Conservation (phyloP, 768 basidiomycete species). For the Boletus rubescentipes region DNA sequence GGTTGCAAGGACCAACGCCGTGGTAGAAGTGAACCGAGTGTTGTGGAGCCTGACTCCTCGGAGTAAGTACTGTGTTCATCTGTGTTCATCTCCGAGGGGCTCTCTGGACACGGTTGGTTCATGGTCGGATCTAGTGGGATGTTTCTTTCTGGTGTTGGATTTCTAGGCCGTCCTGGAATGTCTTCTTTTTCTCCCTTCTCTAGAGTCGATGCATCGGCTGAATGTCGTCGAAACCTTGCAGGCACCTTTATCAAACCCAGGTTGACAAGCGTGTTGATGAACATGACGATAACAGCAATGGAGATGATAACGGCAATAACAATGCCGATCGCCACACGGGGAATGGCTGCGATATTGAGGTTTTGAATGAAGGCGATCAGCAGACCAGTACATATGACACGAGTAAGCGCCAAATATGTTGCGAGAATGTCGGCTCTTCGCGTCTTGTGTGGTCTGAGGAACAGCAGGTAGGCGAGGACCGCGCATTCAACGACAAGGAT, state of each 20-base stretch:
- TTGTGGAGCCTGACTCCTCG: conserved; percentile 36
- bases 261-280: conserved; percentile 64
- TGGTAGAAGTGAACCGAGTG: conserved; percentile 34
- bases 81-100: conserved; percentile 22
- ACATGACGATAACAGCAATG: conserved; percentile 64
- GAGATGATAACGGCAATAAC: conserved; percentile 72
- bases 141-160: conserved; percentile 54
- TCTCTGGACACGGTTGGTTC: conserved; percentile 46
- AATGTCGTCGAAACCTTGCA: conserved; percentile 17
- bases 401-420: conserved; percentile 62
- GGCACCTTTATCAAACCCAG: conserved; percentile 34
- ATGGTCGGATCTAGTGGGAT: conserved; percentile 39
- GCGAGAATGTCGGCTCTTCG: conserved; percentile 70
- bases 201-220: conserved; percentile 17
- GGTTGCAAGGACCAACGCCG: conserved; percentile 34
- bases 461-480: conserved; percentile 51
- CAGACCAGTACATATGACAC: conserved; percentile 68
- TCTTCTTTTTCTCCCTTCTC: conserved; percentile 32
- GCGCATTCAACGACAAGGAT: conserved; percentile 65
- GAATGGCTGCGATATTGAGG: conserved; percentile 67
- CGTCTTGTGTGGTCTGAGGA: conserved; percentile 63
- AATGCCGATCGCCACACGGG: conserved; percentile 78
- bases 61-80: conserved; percentile 30
- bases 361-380: conserved; percentile 75
- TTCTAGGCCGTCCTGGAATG: conserved; percentile 39